Evolutionary conservation across 2,329 filamentous ascomycete species (phyloP).

Genomic region (Trichoderma sp.): DNA sequence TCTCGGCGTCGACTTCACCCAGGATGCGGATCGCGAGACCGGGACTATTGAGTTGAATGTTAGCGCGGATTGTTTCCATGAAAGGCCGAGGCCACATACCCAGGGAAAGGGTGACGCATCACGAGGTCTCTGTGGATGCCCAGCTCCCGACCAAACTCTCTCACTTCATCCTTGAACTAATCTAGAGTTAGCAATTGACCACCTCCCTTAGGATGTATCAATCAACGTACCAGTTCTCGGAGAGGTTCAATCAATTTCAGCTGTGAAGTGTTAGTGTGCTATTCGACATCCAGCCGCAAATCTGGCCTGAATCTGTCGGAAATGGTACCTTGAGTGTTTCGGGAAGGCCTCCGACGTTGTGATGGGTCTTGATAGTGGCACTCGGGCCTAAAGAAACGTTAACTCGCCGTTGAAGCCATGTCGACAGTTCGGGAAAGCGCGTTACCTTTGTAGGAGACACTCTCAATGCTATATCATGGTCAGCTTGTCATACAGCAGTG

Average conservation of each 20-base stretch:
- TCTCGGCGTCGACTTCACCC: slow-evolving; percentile 79
- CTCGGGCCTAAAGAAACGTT: neutral
- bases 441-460: slow-evolving; percentile 50
- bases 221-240: slow-evolving; percentile 29
- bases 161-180: slow-evolving; percentile 76
- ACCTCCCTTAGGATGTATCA: no score
- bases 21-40: slow-evolving; percentile 76
- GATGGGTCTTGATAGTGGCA: slow-evolving; percentile 35
- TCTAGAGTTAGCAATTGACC: neutral
- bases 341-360: slow-evolving; percentile 71
- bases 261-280: slow-evolving; percentile 5
- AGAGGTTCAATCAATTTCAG: slow-evolving; percentile 69
- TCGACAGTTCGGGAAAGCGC: slow-evolving; percentile 37
- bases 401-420: slow-evolving; percentile 47
- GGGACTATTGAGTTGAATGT: slow-evolving; percentile 45
- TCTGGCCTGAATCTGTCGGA: no score
- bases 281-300: neutral
- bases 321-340: slow-evolving; percentile 31
- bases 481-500: neutral
- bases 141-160: slow-evolving; percentile 39
- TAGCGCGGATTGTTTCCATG: neutral
- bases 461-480: slow-evolving; percentile 46
- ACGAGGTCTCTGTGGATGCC: slow-evolving; percentile 41
- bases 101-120: slow-evolving; percentile 34
- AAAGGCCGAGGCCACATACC: slow-evolving; percentile 1